Evolutionary conservation across 1,284 basidiomycete species (phyloP).

Genomic region (Pseudozyma hubeiensis): DNA sequence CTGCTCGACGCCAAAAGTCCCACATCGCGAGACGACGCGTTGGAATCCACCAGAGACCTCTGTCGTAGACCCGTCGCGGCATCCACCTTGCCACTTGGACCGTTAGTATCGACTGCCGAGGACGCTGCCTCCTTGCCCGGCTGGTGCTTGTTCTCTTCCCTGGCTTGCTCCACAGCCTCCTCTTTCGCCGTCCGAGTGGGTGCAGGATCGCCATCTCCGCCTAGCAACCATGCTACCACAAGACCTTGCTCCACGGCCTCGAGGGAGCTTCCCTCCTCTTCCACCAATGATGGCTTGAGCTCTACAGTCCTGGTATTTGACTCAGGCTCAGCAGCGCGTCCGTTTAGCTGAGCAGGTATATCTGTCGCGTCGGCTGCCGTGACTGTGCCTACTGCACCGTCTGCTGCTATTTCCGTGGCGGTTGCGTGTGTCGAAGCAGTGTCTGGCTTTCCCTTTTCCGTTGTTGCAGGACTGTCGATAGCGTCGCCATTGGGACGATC

Average conservation of each 20-base stretch:
- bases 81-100: constrained; percentile 5
- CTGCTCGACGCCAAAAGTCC: constrained; percentile 30
- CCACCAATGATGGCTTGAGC: neutral
- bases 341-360: neutral
- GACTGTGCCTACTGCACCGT: neutral
- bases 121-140: constrained; percentile 2
- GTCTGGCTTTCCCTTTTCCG: neutral
- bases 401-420: constrained; percentile 6
- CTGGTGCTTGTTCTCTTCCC: neutral
- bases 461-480: constrained; percentile 4
- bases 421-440: constrained; percentile 3
- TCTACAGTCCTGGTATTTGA: constrained; percentile 4
- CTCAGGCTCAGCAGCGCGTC: constrained; percentile 1
- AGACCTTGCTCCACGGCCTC: constrained; percentile 31
- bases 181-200: neutral
- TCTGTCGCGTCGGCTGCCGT: neutral
- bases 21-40: constrained; percentile 10
- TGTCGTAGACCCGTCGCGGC: neutral
- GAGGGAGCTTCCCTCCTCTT: constrained; percentile 20
- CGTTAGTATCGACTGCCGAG: neutral
- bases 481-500: constrained; percentile 10
- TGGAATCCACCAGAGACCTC: constrained; percentile 11
- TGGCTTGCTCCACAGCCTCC: neutral
- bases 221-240: constrained; percentile 60
- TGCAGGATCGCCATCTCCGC: constrained; percentile 37